Conservation (phyloP, 2,329 filamentous ascomycete species). For the Hypoxylon rubiginosum region DNA sequence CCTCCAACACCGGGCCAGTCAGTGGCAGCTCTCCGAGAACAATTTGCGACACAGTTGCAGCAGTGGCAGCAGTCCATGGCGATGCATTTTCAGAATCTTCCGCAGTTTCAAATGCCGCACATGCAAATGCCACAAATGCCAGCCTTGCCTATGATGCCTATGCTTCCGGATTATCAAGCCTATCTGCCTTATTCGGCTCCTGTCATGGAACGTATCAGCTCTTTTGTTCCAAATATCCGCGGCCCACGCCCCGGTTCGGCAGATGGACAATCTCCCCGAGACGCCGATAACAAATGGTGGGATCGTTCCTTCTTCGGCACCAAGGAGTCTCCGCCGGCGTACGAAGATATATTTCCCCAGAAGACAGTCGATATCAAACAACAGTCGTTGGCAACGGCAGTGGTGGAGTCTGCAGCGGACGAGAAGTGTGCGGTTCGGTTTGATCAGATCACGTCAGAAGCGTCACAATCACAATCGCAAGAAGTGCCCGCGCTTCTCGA, state of each 20-base stretch:
- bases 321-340: slow-evolving; percentile 75
- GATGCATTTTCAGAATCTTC: slow-evolving; percentile 74
- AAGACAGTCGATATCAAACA: slow-evolving; percentile 68
- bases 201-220: slow-evolving; percentile 79
- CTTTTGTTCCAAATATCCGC: slow-evolving; percentile 76
- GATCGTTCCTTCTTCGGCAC: slow-evolving; percentile 68
- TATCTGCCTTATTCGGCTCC: slow-evolving; percentile 67
- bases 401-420: slow-evolving; percentile 70
- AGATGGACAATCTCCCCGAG: slow-evolving; percentile 57
- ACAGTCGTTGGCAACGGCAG: slow-evolving; percentile 69
- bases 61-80: slow-evolving; percentile 81
- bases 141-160: slow-evolving; percentile 68
- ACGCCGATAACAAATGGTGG: slow-evolving; percentile 74
- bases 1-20: slow-evolving; percentile 71
- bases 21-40: slow-evolving; percentile 79
- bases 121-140: slow-evolving; percentile 70
- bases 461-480: slow-evolving; percentile 48
- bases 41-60: slow-evolving; percentile 79
- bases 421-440: slow-evolving; percentile 68
- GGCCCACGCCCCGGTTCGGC: slow-evolving; percentile 64
- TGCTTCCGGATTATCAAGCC: slow-evolving; percentile 79
- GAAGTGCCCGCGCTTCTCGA: slow-evolving; percentile 62
- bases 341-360: slow-evolving; percentile 81
- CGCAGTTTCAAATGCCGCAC: slow-evolving; percentile 74
- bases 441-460: slow-evolving; percentile 59